Percentiles rank a stretch among this genome's conserved stretches.
These are phyloP conservation scores for Geum urbanum DNA, from an alignment of 306 rosid genomes.

Conservation along the genomic window DNA sequence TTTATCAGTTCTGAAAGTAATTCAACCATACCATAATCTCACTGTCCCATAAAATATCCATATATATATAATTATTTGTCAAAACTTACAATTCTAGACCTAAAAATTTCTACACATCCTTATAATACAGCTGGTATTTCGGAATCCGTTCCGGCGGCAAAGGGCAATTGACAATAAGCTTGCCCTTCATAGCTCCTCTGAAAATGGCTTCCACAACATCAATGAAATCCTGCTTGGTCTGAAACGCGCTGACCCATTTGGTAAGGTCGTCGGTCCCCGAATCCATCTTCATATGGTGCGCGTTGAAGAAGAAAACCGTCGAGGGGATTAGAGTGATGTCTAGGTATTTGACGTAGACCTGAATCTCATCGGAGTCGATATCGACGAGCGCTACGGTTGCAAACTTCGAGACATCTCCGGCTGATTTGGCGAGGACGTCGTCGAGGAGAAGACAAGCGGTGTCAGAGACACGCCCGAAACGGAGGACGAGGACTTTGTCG, in stretches of 20 bases:
- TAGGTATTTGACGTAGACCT: conserved; percentile 68
- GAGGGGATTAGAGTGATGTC: conserved; percentile 79
- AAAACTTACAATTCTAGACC: too few relatives aligned
- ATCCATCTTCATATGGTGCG: conserved; percentile 99
- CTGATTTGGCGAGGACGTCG: conserved; percentile 65
- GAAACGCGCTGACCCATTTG: conserved; percentile 47
- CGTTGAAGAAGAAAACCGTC: conserved; percentile 83
- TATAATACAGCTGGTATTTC: conserved; percentile 65
- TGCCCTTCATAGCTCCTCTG: conserved; percentile 87
- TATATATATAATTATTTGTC: too few relatives aligned
- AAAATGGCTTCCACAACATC: conserved; percentile 63
- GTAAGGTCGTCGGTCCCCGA: conserved; percentile 53
- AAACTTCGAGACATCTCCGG: conserved; percentile 72
- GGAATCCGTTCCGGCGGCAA: conserved; percentile 62
- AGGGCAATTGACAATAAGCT: conserved; percentile 74
- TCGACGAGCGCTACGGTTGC: conserved; percentile 72
- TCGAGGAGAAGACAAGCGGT: conserved; percentile 62
- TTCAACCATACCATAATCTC: too few relatives aligned
- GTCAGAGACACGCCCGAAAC: conserved; percentile 74
- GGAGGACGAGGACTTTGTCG: conserved; percentile 80
- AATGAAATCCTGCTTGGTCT: conserved; percentile 39
- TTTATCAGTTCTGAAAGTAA: too few relatives aligned
- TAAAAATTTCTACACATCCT: conserved; percentile 52
- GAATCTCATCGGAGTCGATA: conserved; percentile 65
- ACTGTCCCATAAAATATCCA: too few relatives aligned